Evolutionary conservation across 768 basidiomycete genomes (phyloP).

Genomic region (Coprinopsis sp.): DNA sequence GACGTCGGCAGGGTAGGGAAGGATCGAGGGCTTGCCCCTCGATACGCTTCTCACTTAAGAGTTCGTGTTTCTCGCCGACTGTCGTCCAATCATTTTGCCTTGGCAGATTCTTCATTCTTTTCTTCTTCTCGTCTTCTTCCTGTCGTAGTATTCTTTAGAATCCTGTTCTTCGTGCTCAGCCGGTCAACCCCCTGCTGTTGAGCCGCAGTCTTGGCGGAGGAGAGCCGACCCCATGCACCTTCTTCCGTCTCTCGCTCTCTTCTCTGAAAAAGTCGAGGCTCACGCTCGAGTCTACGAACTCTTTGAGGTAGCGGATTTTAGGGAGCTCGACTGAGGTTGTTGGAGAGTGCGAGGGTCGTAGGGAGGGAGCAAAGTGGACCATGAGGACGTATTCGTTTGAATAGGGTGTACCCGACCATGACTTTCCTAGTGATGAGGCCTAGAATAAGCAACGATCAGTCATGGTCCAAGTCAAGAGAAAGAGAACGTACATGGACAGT

Average conservation of each 20-base stretch:
- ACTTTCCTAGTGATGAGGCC: constrained; percentile 23
- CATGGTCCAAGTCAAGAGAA: background rate
- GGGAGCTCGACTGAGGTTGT: constrained; percentile 4
- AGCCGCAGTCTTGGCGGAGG: too few relatives aligned
- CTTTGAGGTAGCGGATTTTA: constrained; percentile 14
- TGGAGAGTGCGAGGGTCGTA: background rate
- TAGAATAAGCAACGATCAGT: constrained; percentile 7
- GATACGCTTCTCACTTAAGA: too few relatives aligned
- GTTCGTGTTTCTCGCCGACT: too few relatives aligned
- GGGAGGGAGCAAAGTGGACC: constrained; percentile 15
- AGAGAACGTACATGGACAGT: constrained; percentile 26
- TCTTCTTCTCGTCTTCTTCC: too few relatives aligned
- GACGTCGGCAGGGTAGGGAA: too few relatives aligned
- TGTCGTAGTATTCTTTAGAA: too few relatives aligned
- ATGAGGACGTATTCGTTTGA: constrained; percentile 22
- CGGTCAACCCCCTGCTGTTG: too few relatives aligned
- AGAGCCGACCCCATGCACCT: too few relatives aligned
- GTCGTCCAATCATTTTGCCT: too few relatives aligned
- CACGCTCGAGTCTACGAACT: constrained; percentile 14
- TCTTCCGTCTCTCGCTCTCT: constrained; percentile 14
- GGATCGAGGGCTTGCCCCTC: too few relatives aligned
- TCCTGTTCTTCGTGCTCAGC: too few relatives aligned
- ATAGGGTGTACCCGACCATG: constrained; percentile 21
- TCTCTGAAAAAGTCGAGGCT: constrained; percentile 13
- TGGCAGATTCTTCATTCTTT: too few relatives aligned